Evolutionary conservation across 306 rosid species (phyloP).

Genomic region (Rosa rugosa): DNA sequence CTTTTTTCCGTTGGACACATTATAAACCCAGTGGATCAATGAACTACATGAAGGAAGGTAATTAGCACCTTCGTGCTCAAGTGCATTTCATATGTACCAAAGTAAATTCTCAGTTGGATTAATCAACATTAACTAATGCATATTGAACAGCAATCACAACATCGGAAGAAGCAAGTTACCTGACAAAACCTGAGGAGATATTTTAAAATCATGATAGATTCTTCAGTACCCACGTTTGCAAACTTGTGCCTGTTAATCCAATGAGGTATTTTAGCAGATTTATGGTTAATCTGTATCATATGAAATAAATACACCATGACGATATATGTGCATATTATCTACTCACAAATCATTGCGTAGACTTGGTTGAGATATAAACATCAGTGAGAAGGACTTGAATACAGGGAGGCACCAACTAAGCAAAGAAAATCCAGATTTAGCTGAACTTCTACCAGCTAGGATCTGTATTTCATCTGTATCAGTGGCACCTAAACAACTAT

Average conservation of each 20-base stretch:
- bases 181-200: slow-evolving; percentile 66
- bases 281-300: slow-evolving; percentile 12
- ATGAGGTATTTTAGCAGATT: slow-evolving; percentile 21
- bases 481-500: slow-evolving; percentile 50
- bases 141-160: background rate
- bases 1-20: background rate
- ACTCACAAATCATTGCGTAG: slow-evolving; percentile 58
- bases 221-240: slow-evolving; percentile 56
- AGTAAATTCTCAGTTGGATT: background rate
- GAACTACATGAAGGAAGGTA: background rate
- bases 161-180: slow-evolving; percentile 54
- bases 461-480: slow-evolving; percentile 53
- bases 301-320: slow-evolving; percentile 5
- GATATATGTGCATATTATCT: slow-evolving; percentile 23
- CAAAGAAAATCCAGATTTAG: slow-evolving; percentile 43
- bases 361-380: slow-evolving; percentile 51
- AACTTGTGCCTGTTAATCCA: slow-evolving; percentile 45
- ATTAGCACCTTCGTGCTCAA: background rate
- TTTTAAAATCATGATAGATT: slow-evolving; percentile 49
- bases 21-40: background rate
- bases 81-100: slow-evolving; percentile 22
- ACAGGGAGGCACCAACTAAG: slow-evolving; percentile 75
- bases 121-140: background rate
- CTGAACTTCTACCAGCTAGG: slow-evolving; percentile 48
- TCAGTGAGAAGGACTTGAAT: slow-evolving; percentile 69